Percentiles rank a stretch among this genome's conserved stretches.
Evolutionary conservation across 1,284 basidiomycete species (phyloP).

Genomic region (Ceratobasidium sp.): DNA sequence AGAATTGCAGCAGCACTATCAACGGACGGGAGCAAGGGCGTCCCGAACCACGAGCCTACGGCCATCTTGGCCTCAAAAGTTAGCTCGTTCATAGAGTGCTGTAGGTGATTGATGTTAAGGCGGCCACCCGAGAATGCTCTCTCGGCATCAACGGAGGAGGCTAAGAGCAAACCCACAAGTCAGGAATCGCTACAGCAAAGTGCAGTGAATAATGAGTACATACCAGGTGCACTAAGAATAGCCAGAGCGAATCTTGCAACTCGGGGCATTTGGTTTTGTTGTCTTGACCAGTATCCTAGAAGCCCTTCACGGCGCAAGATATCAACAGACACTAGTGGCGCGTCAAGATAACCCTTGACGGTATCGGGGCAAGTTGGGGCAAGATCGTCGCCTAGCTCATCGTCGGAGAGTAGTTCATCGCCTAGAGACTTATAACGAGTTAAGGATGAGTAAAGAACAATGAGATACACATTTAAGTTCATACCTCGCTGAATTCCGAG

Average conservation of each 20-base stretch:
- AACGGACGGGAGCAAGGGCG: conserved; percentile 6
- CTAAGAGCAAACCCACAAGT: no score
- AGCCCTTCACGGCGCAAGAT: background rate
- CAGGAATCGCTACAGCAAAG: no score
- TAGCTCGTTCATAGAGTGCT: conserved; percentile 6
- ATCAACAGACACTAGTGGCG: background rate
- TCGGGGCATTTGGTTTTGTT: background rate
- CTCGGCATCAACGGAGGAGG: conserved; percentile 10
- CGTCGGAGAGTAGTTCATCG: background rate
- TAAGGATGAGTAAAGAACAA: background rate
- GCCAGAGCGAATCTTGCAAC: background rate
- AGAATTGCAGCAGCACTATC: background rate
- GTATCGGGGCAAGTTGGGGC: background rate
- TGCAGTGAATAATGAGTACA: no score
- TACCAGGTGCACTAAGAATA: conserved; percentile 17
- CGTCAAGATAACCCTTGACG: background rate
- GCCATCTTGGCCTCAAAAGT: conserved; percentile 28
- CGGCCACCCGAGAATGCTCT: conserved; percentile 15
- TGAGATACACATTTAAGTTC: background rate
- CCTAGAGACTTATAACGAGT: background rate
- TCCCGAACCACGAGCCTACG: conserved; percentile 8
- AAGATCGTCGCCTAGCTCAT: background rate
- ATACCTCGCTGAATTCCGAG: background rate
- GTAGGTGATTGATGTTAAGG: conserved; percentile 7
- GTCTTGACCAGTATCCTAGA: background rate